Percentiles rank a stretch among this genome's conserved stretches.
These are phyloP conservation scores for Tubosaeta sp. DNA, from an alignment of 768 basidiomycete genomes.

Conservation along the genomic window DNA sequence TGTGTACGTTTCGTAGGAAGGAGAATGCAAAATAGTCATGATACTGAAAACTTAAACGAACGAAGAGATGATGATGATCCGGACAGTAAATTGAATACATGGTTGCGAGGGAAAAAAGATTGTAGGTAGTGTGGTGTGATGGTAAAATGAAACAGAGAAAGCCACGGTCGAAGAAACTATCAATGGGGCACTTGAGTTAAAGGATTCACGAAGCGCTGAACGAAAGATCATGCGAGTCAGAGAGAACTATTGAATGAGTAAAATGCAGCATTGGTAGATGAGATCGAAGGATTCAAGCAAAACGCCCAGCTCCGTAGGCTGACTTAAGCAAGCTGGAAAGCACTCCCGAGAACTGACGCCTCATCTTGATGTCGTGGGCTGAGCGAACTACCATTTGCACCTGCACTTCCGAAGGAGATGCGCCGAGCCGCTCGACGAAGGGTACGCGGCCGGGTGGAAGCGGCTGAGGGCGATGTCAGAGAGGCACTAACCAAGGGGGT, in stretches of 20 bases:
- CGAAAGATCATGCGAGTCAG: background rate
- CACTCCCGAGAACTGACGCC: constrained; percentile 54
- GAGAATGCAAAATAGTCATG: background rate
- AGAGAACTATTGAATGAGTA: background rate
- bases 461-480: constrained; percentile 13
- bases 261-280: constrained; percentile 13
- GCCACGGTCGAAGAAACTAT: background rate
- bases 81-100: background rate
- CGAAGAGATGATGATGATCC: constrained; percentile 5
- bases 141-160: background rate
- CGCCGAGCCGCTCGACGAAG: constrained; percentile 41
- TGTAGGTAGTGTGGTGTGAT: background rate
- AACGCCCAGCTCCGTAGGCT: constrained; percentile 1
- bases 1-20: constrained; percentile 1
- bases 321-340: constrained; percentile 59
- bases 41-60: constrained; percentile 4
- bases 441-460: constrained; percentile 23
- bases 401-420: constrained; percentile 63
- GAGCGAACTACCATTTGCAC: constrained; percentile 26
- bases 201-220: background rate
- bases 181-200: constrained; percentile 1
- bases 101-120: background rate
- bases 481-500: constrained; percentile 8
- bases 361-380: constrained; percentile 32
- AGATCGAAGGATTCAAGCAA: background rate